Base-by-base conservation (phyloP, 495 filamentous ascomycete species). In the Amphirosellinia nigrospora region DNA sequence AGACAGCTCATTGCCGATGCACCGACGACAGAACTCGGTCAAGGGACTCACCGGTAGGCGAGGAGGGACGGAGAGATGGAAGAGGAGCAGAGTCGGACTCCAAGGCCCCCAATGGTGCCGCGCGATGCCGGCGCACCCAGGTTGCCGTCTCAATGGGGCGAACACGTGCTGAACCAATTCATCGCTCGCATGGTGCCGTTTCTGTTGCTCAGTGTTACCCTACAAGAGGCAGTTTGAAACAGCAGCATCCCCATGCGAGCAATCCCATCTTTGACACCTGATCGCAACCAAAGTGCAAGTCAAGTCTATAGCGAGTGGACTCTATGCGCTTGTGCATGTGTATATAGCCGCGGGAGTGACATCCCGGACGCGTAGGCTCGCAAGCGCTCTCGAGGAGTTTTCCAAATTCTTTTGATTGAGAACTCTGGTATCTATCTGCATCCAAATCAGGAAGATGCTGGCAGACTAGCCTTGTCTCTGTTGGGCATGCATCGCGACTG, bases 141-240 rank as follows among this genome's bases (percentile, higher is more conserved):
- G 60, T 46, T 46, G 41, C 41, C 32, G 64, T 34, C 36, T 34
- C 21, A 26, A 66, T 66, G 50, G 64, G 50, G 64, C 64, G 23
- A 66, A 58, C 50, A 66, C 50, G 48, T 58, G 38, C 50, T 56
- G 64, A 56, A 7, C 64, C 64, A 66, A 66, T 58, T 58, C 50
- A 58, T 66, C 36, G 23, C 64, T 52, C 21, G 63, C 19, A 53
- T 28, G 46, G 21, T 13, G 2, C 9, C n/a, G 32, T 53, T 53
- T 65, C 63, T 43, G 36, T 21, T 66, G 21, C n/a, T 23, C 50
- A 23, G 1, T 43, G 48, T 21, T 10, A 66, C 64, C 64, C 36
- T 66, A 41, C 48, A 34, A 58, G 50, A 43, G 64, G 15, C 36
- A 43, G 6, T 41, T 55, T 56, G 64, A 66, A 66, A 66, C 64